Base-by-base conservation (phyloP, 257 asterid genomes). In the Solanum gandarillasii region DNA sequence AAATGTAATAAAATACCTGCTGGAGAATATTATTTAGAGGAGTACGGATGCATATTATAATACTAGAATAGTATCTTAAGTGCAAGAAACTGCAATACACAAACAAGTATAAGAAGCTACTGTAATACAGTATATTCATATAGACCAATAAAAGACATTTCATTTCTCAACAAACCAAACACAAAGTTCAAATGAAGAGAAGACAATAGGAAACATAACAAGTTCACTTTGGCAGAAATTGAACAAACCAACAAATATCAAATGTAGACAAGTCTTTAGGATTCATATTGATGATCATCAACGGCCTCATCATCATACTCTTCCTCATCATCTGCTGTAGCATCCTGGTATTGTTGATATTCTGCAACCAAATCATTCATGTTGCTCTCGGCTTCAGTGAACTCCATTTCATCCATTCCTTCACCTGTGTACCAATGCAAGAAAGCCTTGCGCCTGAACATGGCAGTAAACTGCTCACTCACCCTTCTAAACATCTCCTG, bases 391-490 rank as follows among this genome's bases (percentile, higher is more conserved):
- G 95, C 96, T 73, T 94, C 96, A 0, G 96, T 94, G 46, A 94
- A 94, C 62, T 94, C 96, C 96, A 92, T 92, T 72, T 94, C 96
- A 23, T 94, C 96, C 96, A 94, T 94, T 14, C 95, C 96, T 86
- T 94, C 94, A 12, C 96, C 96, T 0, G 94, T 92, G 87, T 94
- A 94, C 96, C 96, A 94, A 60, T 92, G 95, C 91, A 93, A 82
- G 87, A 94, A 93, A 0, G 95, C 96, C 91, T 93, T 93, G 35
- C 95, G 94, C 82, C 96, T 72, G 86, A 92, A 94, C 96, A 94
- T 94, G 23, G 96, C 96, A 5, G 96, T 94, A 74, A 94, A 94
- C 90, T 94, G 96, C 88, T 93, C 96, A 84, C 96, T 93, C 87
- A 93, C 96, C 12, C 96, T 81, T 89, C 96, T 89, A 72, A 94